Conservation (phyloP, 805 yeast species). For the Spathaspora boniae region DNA sequence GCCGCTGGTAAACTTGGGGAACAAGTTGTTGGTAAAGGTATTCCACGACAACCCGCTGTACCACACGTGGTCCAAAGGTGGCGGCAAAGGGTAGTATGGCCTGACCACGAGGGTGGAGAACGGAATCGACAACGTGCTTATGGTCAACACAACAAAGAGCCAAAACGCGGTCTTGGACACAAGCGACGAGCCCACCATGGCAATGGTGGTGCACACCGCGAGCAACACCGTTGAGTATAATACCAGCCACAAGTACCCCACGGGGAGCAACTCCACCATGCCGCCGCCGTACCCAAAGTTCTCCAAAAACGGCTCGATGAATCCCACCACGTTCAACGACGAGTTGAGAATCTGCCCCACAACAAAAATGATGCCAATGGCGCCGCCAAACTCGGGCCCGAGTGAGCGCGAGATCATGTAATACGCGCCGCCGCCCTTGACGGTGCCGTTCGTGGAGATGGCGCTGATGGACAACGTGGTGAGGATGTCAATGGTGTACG, state of each 20-base stretch:
- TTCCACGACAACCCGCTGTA: constrained; percentile 76
- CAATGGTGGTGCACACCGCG: constrained; percentile 67
- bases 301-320: constrained; percentile 82
- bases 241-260: constrained; percentile 65
- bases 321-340: constrained; percentile 92
- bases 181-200: constrained; percentile 74
- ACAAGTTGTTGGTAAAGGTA: constrained; percentile 62
- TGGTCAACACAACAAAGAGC: constrained; percentile 60
- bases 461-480: constrained; percentile 92
- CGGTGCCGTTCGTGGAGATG: constrained; percentile 95
- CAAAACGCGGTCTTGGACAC: constrained; percentile 82
- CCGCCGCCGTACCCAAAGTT: constrained; percentile 72
- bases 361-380: constrained; percentile 91
- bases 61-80: constrained; percentile 40
- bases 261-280: constrained; percentile 57
- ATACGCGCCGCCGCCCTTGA: constrained; percentile 97
- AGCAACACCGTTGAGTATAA: constrained; percentile 68
- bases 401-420: constrained; percentile 93
- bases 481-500: constrained; percentile 76
- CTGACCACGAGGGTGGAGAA: constrained; percentile 62
- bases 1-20: constrained; percentile 79
- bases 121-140: constrained; percentile 81
- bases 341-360: constrained; percentile 91
- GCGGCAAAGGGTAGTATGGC: constrained; percentile 52
- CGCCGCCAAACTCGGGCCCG: constrained; percentile 98